Percentiles rank a stretch among this genome's conserved stretches.
Evolutionary conservation across 1,284 basidiomycete genomes (phyloP).

Genomic region (Rhodotorula sp.): DNA sequence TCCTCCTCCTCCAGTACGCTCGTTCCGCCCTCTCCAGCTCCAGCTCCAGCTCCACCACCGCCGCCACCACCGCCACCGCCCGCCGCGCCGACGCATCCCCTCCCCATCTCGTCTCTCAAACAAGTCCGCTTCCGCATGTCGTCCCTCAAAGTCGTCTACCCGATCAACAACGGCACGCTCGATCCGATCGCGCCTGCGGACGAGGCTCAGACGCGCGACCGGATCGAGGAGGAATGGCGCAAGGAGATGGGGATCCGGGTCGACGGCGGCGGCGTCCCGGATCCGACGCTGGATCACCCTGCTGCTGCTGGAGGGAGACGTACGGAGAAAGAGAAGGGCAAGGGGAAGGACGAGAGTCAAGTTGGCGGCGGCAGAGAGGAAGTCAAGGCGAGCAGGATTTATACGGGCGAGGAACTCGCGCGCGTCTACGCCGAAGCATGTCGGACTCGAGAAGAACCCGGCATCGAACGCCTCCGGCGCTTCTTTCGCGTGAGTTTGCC

Average conservation of each 20-base stretch:
- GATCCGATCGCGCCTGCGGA: constrained; percentile 35
- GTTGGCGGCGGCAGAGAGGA: not conserved
- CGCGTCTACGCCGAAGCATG: constrained; percentile 78
- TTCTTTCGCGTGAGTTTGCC: constrained; percentile 64
- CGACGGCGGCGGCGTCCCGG: not conserved
- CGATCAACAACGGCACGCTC: constrained; percentile 43
- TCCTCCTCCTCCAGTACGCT: not conserved
- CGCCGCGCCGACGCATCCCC: constrained; percentile 14
- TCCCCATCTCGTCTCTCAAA: constrained; percentile 41
- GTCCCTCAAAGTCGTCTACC: constrained; percentile 45
- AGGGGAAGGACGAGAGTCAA: not conserved
- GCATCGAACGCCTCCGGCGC: constrained; percentile 63
- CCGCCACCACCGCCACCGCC: constrained; percentile 10
- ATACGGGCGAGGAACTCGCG: constrained; percentile 75
- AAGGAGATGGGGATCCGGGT: constrained; percentile 43
- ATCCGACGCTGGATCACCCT: not conserved
- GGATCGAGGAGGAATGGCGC: constrained; percentile 41
- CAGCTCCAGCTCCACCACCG: not conserved
- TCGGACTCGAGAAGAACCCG: constrained; percentile 67
- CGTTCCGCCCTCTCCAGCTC: not conserved
- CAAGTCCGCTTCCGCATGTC: constrained; percentile 45
- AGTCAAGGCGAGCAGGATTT: constrained; percentile 59
- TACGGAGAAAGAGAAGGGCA: not conserved
- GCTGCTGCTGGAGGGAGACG: not conserved
- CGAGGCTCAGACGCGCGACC: constrained; percentile 37